These are phyloP conservation scores for Phialophora verrucosa DNA, from an alignment of 2,329 filamentous ascomycete species.

Conservation along the genomic window DNA sequence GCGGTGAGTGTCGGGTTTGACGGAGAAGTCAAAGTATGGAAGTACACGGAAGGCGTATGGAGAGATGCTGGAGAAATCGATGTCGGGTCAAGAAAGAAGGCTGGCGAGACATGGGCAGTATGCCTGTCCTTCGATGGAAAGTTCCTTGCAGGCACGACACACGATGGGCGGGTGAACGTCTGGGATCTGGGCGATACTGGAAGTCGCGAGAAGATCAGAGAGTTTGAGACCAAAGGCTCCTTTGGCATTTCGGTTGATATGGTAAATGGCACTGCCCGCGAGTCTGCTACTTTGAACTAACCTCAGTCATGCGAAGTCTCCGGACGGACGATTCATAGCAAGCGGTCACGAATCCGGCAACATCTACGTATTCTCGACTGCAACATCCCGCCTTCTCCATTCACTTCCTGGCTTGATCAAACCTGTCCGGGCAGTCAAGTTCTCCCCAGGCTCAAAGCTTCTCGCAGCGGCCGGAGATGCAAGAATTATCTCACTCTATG, in stretches of 20 bases:
- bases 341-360: slow-evolving; percentile 91
- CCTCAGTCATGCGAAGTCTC: slow-evolving; percentile 45
- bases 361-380: slow-evolving; percentile 92
- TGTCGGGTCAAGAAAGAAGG: slow-evolving; percentile 52
- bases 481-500: slow-evolving; percentile 86
- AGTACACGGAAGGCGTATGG: slow-evolving; percentile 62
- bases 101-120: slow-evolving; percentile 83
- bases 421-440: slow-evolving; percentile 81
- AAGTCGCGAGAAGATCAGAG: slow-evolving; percentile 68
- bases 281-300: not conserved
- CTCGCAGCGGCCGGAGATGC: slow-evolving; percentile 91
- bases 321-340: slow-evolving; percentile 82
- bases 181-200: slow-evolving; percentile 67
- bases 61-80: slow-evolving; percentile 56
- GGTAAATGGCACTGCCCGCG: slow-evolving; percentile 48
- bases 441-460: slow-evolving; percentile 82
- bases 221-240: slow-evolving; percentile 90
- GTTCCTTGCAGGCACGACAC: slow-evolving; percentile 84
- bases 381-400: slow-evolving; percentile 78
- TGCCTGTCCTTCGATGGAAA: slow-evolving; percentile 82
- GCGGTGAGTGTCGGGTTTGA: slow-evolving; percentile 88
- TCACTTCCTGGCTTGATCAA: slow-evolving; percentile 84
- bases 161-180: slow-evolving; percentile 85
- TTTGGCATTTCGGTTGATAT: slow-evolving; percentile 90
- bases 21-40: slow-evolving; percentile 87